These are phyloP conservation scores for Coemansia sp. DNA, from an alignment of 192 early-diverging fungal species.

Conservation along the genomic window DNA sequence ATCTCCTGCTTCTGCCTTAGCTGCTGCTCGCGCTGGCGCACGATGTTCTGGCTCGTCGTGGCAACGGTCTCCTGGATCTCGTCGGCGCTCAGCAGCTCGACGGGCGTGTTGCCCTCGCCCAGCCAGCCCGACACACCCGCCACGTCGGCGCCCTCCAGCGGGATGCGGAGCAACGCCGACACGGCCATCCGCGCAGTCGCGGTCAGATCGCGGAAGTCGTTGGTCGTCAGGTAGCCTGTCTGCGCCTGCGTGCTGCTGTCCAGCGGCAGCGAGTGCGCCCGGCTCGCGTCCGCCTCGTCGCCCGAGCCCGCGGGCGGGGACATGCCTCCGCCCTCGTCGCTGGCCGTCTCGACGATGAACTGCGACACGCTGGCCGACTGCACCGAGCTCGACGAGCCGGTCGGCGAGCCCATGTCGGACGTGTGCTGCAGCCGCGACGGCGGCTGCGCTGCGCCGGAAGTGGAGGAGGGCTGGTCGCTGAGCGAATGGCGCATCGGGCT, in stretches of 20 bases:
- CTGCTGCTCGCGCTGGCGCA: slow-evolving; percentile 46
- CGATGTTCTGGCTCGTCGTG: slow-evolving; percentile 45
- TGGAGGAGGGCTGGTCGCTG: neutral
- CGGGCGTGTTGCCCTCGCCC: slow-evolving; percentile 42
- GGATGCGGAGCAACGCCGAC: slow-evolving; percentile 38
- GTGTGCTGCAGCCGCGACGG: slow-evolving; percentile 17
- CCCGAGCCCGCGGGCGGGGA: neutral
- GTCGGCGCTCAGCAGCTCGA: slow-evolving; percentile 33
- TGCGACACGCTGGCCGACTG: slow-evolving; percentile 20
- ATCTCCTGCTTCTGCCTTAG: slow-evolving; percentile 34
- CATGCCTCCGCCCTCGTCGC: neutral
- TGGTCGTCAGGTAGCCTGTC: slow-evolving; percentile 14
- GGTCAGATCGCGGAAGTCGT: slow-evolving; percentile 38
- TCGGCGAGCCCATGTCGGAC: slow-evolving; percentile 27
- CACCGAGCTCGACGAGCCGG: slow-evolving; percentile 15
- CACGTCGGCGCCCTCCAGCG: slow-evolving; percentile 46
- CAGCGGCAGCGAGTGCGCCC: neutral
- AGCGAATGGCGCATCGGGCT: slow-evolving; percentile 8
- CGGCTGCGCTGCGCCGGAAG: neutral
- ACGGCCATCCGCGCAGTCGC: slow-evolving; percentile 40
- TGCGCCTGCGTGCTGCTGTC: neutral
- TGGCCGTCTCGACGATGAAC: slow-evolving; percentile 7
- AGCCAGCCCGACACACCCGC: slow-evolving; percentile 47
- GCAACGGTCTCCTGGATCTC: slow-evolving; percentile 47
- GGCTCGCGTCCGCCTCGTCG: neutral